A percentile compares a stretch with the other conserved stretches of the same genome.
Evolutionary conservation across 495 filamentous ascomycete genomes (phyloP).

Genomic region (Penicillium salamii): DNA sequence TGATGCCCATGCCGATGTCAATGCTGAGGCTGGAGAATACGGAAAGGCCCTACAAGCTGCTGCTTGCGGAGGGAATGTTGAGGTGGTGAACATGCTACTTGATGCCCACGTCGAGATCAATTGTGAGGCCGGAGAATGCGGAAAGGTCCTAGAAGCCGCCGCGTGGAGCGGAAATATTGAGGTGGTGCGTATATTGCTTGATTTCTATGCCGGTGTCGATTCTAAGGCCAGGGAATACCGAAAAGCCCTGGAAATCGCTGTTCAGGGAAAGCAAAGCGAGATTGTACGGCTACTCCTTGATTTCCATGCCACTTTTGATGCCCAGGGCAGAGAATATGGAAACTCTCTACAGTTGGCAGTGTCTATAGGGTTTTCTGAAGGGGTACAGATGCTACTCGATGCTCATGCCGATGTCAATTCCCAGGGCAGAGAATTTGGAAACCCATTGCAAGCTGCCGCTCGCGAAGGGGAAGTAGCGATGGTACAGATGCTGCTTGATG

Average conservation of each 20-base stretch:
- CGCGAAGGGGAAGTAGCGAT: background rate
- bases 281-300: constrained; percentile 1
- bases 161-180: background rate
- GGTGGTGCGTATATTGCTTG: background rate
- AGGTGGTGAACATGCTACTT: background rate
- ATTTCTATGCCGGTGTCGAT: background rate
- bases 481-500: background rate
- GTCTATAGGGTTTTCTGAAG: too few relatives aligned
- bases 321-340: background rate
- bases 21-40: background rate
- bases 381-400: too few relatives aligned
- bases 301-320: background rate
- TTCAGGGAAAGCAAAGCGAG: background rate
- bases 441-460: background rate
- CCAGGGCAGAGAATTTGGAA: background rate
- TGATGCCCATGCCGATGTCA: background rate
- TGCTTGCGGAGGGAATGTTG: background rate
- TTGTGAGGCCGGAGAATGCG: background rate
- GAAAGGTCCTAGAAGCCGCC: background rate
- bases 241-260: background rate
- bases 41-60: background rate
- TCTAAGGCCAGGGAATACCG: background rate
- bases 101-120: background rate
- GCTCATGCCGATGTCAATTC: background rate
- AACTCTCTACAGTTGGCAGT: too few relatives aligned